A percentile compares a stretch with the other conserved stretches of the same genome.
phyloP scores from a whole-genome alignment of 768 basidiomycete species.

The Piloderma croceum region DNA sequence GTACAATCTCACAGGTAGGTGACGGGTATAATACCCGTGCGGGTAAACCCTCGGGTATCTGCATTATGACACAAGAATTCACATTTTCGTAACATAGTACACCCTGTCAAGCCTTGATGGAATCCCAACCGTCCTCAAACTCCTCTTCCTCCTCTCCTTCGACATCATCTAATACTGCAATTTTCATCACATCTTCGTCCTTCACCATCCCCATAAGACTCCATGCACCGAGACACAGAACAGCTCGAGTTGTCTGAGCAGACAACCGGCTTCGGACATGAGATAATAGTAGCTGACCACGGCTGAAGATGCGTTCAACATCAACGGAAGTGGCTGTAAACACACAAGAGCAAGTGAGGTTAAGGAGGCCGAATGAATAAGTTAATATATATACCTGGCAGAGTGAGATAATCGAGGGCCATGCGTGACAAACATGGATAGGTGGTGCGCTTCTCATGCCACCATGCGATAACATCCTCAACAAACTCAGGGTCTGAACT shows the following conservation, averaged over 20 bases:
- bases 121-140: neutral
- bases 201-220: constrained; percentile 16
- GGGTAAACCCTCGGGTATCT: too few species aligned
- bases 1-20: too few species aligned
- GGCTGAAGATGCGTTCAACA: constrained; percentile 25
- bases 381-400: constrained; percentile 22
- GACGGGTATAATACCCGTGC: too few species aligned
- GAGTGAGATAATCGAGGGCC: constrained; percentile 27
- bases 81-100: too few species aligned
- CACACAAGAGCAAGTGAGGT: neutral
- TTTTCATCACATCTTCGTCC: constrained; percentile 14
- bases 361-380: neutral
- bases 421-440: constrained; percentile 25
- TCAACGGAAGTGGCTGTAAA: constrained; percentile 23
- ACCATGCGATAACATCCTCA: constrained; percentile 22
- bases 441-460: constrained; percentile 11
- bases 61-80: too few species aligned
- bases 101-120: too few species aligned
- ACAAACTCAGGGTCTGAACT: constrained; percentile 14
- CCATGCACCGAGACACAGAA: constrained; percentile 25
- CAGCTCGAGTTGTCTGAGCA: constrained; percentile 14
- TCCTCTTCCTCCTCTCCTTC: constrained; percentile 10
- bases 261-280: constrained; percentile 21
- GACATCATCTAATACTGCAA: constrained; percentile 12
- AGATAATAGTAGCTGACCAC: constrained; percentile 21